Base-by-base conservation (phyloP, 495 filamentous ascomycete genomes). In the Trichoderma erinaceum region DNA sequence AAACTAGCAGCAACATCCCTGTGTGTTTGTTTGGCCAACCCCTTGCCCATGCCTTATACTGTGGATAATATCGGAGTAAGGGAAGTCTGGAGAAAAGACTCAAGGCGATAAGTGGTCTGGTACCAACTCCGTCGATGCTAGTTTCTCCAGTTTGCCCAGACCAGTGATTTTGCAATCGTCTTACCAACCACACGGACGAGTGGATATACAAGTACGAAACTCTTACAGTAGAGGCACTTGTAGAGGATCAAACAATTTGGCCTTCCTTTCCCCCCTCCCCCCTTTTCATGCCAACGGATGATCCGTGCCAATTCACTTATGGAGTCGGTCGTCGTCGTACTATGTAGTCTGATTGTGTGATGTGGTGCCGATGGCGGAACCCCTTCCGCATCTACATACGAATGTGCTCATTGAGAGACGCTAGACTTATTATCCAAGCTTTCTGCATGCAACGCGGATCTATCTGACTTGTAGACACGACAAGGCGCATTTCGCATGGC, bases 31-130 rank as follows among this genome's bases (percentile, higher is more conserved):
- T n/a, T 18, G 46, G 46, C 18, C 4, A 52, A 25, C 16, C 48
- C 48, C 48, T 52, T 52, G 48, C 15, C 48, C 48, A 52, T 52
- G 48, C 48, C 48, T 52, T 52, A 52, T 52, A 25, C 48, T 52
- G 48, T 52, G 48, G 48, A 52, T 52, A 21, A 52, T 18, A 52
- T 6, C 35, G 18, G 48, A 52, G 48, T 52, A 52, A n/a, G 48
- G 48, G 48, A 52, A n/a, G 18, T 23, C 7, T 21, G 18, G 21
- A 21, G 18, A 18, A n/a, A 10, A 52, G 48, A 21, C 15, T n/a
- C 48, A 52, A 23, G n/a, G 18, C 48, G n/a, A 52, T 10, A 21
- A 50, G 48, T 52, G 18, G 8, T 21, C 29, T 29, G 29, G 29
- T 4, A 4, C 29, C 29, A 29, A 29, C 29, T 29, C 29, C 29